phyloP scores from a whole-genome alignment of 805 yeast genomes.

The Soucietia sequanensis region DNA sequence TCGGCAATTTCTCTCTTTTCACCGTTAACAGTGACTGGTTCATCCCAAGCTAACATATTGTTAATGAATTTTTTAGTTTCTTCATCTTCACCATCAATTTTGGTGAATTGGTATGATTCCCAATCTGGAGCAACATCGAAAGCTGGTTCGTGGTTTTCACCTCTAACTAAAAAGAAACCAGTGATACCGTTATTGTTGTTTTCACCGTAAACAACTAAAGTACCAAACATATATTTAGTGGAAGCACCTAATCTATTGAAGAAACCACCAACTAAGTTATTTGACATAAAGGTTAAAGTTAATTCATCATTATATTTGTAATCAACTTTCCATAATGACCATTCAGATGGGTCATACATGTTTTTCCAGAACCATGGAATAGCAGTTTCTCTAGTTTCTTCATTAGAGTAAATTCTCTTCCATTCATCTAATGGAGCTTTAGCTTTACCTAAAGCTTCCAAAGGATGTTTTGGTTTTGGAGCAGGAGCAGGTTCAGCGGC shows the following conservation, averaged over 20 bases:
- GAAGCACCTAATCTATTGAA: conserved; percentile 92
- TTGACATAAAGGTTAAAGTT: conserved; percentile 96
- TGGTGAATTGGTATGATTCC: conserved; percentile 86
- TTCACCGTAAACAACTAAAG: conserved; percentile 94
- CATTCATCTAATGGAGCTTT: conserved; percentile 79
- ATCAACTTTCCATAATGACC: conserved; percentile 93
- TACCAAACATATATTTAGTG: conserved; percentile 91
- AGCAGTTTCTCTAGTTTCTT: conserved; percentile 91
- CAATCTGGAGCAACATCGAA: conserved; percentile 99
- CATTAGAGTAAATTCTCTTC: conserved; percentile 96
- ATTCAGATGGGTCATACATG: conserved; percentile 86
- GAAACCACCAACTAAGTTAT: conserved; percentile 97
- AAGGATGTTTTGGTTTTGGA: conserved; percentile 89
- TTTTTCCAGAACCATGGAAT: conserved; percentile 97
- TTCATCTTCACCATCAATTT: conserved; percentile 75
- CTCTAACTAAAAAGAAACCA: conserved; percentile 94
- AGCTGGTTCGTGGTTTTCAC: conserved; percentile 88
- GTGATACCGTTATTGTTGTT: conserved; percentile 97
- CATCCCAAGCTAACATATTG: conserved; percentile 98
- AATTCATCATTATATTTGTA: conserved; percentile 98
- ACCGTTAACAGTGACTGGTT: conserved; percentile 82
- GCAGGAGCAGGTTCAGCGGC: conserved; percentile 46
- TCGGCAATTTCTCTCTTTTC: conserved; percentile 86
- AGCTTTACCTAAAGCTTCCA: conserved; percentile 76
- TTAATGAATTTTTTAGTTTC: conserved; percentile 78